Evolutionary conservation across 176 grass and related monocot species (phyloP), one percentile per base, ranked within the genome.

Genomic region (Juncus inflexus): DNA sequence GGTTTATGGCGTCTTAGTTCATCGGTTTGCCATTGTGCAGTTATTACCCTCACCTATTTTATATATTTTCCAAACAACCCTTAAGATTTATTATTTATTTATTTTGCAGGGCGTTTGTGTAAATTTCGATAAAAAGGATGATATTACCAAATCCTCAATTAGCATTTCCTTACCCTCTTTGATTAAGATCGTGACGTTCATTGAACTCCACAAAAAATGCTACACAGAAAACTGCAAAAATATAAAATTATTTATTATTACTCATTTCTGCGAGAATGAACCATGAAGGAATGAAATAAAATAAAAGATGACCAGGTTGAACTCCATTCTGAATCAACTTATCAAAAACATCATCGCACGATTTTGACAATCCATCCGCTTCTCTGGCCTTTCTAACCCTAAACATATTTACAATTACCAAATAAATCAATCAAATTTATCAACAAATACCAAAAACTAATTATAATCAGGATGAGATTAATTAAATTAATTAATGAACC

Each of bases 171-270:
- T 84, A 82, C 84, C 89, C 76, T 91, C 89, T 2, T 76, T 66
- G 71, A 67, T 28, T 92, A 70, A 70, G 89, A 92, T 88, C 89
- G 65, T 71, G 80, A 15, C 89, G 78, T 14, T 79, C 84, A 16
- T 88, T 92, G 58, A 79, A 85, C 70, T 92, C 89, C 74, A 92
- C 51, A 40, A 92, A 40, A 92, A 77, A 76, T 92, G 89, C 89
- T 88, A 64, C 36, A 73, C 14, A 50, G n/a, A 71, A 3, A 3
- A n/a, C 62, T 11, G 70, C n/a, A 73, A 80, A 4, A 70, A 9
- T 68, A 53, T 1, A 9, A 42, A 69, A 43, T 15, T 14, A 87
- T 84, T 78, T 91, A 84, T 57, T 91, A 87, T 80, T 84, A 84
- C 15, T 87, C 84, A 66, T 28, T 28, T 28, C 19, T 28, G 19